Percentiles rank a stretch among this genome's conserved stretches.
Evolutionary conservation across 1,284 basidiomycete species (phyloP).

Genomic region (Inonotus hispidus): DNA sequence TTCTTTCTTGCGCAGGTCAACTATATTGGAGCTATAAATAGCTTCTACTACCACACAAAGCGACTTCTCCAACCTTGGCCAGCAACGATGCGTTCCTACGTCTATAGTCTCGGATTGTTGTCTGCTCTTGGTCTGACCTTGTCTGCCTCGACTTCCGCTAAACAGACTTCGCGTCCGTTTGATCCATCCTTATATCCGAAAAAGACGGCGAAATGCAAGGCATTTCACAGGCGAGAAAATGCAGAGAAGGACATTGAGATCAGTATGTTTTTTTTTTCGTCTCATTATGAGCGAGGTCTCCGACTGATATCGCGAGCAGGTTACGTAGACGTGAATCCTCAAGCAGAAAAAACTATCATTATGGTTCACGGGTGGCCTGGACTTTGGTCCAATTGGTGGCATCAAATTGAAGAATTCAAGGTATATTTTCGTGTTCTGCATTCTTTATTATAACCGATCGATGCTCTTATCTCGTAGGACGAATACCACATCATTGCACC

Average conservation of each 20-base stretch:
- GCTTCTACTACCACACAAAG: background rate
- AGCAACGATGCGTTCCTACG: background rate
- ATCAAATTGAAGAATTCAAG: constrained; percentile 60
- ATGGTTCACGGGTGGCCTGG: constrained; percentile 75
- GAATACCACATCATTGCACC: constrained; percentile 56
- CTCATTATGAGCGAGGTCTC: background rate
- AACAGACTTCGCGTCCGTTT: background rate
- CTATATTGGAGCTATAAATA: background rate
- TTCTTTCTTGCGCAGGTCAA: background rate
- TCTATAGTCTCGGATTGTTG: background rate
- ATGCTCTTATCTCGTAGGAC: constrained; percentile 29
- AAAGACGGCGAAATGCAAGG: background rate
- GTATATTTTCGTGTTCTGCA: constrained; percentile 27
- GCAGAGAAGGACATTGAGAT: background rate
- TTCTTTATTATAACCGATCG: background rate
- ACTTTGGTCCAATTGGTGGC: constrained; percentile 66
- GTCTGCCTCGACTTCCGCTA: background rate
- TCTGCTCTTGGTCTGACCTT: background rate
- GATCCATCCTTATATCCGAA: background rate
- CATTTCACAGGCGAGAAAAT: background rate
- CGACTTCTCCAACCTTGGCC: background rate
- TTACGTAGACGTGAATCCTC: constrained; percentile 58
- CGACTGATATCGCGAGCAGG: background rate
- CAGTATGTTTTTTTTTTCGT: background rate
- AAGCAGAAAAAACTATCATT: constrained; percentile 43